phyloP scores from a whole-genome alignment of 2,329 filamentous ascomycete species.

The Emydomyces testavorans region DNA sequence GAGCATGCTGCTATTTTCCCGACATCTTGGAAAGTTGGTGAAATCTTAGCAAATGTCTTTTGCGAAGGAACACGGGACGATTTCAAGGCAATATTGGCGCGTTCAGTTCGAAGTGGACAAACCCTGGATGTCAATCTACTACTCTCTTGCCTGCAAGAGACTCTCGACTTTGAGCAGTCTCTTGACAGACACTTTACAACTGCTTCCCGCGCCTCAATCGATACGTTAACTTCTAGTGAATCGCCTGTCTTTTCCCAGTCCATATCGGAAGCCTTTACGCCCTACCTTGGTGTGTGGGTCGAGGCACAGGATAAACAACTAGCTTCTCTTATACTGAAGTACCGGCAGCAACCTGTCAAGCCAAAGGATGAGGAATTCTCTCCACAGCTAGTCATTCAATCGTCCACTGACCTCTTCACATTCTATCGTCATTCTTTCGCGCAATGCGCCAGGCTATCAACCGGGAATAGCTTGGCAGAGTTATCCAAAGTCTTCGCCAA shows the following conservation, averaged over 20 bases:
- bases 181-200: conserved; percentile 73
- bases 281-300: conserved; percentile 93
- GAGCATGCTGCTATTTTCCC: conserved; percentile 87
- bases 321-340: conserved; percentile 71
- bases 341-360: conserved; percentile 69
- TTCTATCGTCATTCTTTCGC: conserved; percentile 89
- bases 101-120: conserved; percentile 69
- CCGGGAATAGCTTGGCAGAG: conserved; percentile 73
- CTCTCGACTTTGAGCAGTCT: conserved; percentile 88
- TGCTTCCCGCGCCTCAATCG: conserved; percentile 63
- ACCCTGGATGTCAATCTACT: conserved; percentile 82
- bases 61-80: conserved; percentile 94
- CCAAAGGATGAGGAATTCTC: conserved; percentile 85
- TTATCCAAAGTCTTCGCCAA: conserved; percentile 76
- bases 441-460: conserved; percentile 92
- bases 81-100: conserved; percentile 83
- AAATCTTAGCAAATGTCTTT: conserved; percentile 79
- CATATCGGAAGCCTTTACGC: conserved; percentile 94
- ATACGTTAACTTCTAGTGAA: conserved; percentile 74
- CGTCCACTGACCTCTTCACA: conserved; percentile 92
- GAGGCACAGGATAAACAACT: conserved; percentile 89
- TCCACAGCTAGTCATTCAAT: conserved; percentile 75
- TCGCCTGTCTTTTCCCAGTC: conserved; percentile 71
- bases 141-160: conserved; percentile 83
- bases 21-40: conserved; percentile 74